phyloP scores from a whole-genome alignment of 108 stramenopile species.

The Schizochytrium sp. region DNA sequence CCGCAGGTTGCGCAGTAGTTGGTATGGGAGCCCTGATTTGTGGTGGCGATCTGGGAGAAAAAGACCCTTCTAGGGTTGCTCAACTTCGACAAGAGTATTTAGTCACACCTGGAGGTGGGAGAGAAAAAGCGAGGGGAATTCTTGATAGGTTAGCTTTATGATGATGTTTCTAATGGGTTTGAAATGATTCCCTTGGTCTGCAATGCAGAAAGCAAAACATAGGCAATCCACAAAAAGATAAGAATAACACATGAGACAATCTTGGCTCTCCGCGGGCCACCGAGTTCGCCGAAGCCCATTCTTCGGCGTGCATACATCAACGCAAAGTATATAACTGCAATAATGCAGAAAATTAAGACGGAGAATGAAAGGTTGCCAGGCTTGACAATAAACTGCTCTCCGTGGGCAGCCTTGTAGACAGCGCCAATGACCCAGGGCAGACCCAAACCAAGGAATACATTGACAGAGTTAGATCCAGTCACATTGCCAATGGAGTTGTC shows the following conservation, averaged over 20 bases:
- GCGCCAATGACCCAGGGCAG: slow-evolving; percentile 70
- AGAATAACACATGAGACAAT: neutral
- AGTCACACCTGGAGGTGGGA: neutral
- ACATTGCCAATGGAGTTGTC: slow-evolving; percentile 70
- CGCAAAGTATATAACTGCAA: slow-evolving; percentile 58
- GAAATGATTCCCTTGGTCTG: neutral
- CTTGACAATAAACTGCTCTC: slow-evolving; percentile 52
- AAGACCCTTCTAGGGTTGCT: neutral
- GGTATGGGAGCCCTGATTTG: slow-evolving; percentile 53
- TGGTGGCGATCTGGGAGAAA: neutral
- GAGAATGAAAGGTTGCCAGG: slow-evolving; percentile 53
- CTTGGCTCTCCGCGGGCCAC: slow-evolving; percentile 51
- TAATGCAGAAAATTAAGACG: slow-evolving; percentile 60
- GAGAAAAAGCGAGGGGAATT: neutral
- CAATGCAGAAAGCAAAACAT: neutral
- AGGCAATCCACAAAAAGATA: neutral
- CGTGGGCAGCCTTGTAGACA: slow-evolving; percentile 59
- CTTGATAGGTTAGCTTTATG: neutral
- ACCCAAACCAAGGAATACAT: slow-evolving; percentile 70
- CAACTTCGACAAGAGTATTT: neutral
- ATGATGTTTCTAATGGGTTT: neutral
- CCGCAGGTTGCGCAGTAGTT: neutral
- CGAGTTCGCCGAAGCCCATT: slow-evolving; percentile 66
- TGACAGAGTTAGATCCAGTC: slow-evolving; percentile 70
- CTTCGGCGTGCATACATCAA: slow-evolving; percentile 54